A percentile compares a stretch with the other conserved stretches of the same genome.
phyloP scores from a whole-genome alignment of 768 basidiomycete species.

The Lactarius hatsudake region DNA sequence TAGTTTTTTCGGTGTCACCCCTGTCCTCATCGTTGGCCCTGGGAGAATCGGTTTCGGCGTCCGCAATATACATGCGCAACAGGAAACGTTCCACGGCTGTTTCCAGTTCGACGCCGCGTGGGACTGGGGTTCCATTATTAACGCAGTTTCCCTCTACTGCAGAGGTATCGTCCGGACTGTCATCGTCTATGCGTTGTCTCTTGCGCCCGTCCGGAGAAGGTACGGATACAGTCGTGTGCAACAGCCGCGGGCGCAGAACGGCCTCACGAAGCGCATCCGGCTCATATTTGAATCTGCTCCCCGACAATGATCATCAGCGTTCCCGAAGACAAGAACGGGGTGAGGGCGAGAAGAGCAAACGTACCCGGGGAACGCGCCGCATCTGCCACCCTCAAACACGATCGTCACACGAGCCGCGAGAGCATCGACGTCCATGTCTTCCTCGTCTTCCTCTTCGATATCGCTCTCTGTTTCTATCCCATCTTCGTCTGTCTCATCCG shows the following conservation, averaged over 20 bases:
- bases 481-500: slow-evolving; percentile 15
- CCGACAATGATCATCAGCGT: background rate
- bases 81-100: slow-evolving; percentile 34
- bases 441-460: slow-evolving; percentile 20
- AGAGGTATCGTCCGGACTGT: background rate
- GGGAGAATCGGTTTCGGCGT: background rate
- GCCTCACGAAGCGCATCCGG: slow-evolving; percentile 31
- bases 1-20: background rate
- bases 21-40: background rate
- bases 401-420: slow-evolving; percentile 25
- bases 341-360: background rate
- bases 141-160: background rate
- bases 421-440: slow-evolving; percentile 23
- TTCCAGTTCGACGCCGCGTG: slow-evolving; percentile 32
- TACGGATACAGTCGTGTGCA: background rate
- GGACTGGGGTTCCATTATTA: background rate
- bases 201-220: slow-evolving; percentile 25
- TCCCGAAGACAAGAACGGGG: background rate
- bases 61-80: slow-evolving; percentile 24
- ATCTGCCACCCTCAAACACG: slow-evolving; percentile 22
- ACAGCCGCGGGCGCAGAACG: slow-evolving; percentile 27
- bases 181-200: slow-evolving; percentile 21
- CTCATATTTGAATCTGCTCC: slow-evolving; percentile 34
- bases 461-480: slow-evolving; percentile 13
- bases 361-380: slow-evolving; percentile 21